These are phyloP conservation scores for Marchantia paleacea DNA, from an alignment of 225 moss, liverwort and hornwort species.

Conservation along the genomic window DNA sequence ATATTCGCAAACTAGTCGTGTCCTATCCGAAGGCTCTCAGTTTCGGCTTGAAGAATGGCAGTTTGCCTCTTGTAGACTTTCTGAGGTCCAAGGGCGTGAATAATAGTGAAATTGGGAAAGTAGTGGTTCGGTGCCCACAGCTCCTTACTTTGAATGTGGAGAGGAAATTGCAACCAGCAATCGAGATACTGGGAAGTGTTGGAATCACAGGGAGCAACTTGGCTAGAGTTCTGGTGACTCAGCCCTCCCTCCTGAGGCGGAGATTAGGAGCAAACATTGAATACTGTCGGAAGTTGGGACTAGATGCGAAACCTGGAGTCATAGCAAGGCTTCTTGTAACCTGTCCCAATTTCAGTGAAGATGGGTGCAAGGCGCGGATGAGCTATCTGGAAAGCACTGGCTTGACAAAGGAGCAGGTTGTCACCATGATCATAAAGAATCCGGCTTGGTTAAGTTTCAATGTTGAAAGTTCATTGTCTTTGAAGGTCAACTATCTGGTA, in stretches of 20 bases:
- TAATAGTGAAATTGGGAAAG: slow-evolving; percentile 35
- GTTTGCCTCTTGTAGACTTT: slow-evolving; percentile 30
- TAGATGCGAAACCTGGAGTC: slow-evolving; percentile 40
- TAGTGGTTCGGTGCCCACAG: slow-evolving; percentile 41
- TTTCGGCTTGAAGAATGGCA: slow-evolving; percentile 38
- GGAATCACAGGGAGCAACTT: slow-evolving; percentile 39
- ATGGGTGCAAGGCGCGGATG: slow-evolving; percentile 34
- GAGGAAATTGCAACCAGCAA: slow-evolving; percentile 39
- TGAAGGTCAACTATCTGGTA: slow-evolving; percentile 37
- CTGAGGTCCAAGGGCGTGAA: slow-evolving; percentile 33
- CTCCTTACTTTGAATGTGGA: slow-evolving; percentile 40
- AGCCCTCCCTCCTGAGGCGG: slow-evolving; percentile 42
- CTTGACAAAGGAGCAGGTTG: slow-evolving; percentile 37
- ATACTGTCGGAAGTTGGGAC: slow-evolving; percentile 39
- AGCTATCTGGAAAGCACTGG: slow-evolving; percentile 36
- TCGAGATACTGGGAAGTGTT: slow-evolving; percentile 31
- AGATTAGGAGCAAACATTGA: slow-evolving; percentile 40
- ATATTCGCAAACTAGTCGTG: slow-evolving; percentile 36
- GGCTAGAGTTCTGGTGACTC: slow-evolving; percentile 36
- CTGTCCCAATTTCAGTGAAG: slow-evolving; percentile 46
- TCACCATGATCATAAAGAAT: slow-evolving; percentile 40
- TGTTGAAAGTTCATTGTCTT: slow-evolving; percentile 30
- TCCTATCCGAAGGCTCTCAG: slow-evolving; percentile 34
- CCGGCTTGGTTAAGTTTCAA: slow-evolving; percentile 47
- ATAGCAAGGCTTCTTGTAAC: slow-evolving; percentile 45